phyloP scores from a whole-genome alignment of 805 yeast species.

The Peterozyma toletana region DNA sequence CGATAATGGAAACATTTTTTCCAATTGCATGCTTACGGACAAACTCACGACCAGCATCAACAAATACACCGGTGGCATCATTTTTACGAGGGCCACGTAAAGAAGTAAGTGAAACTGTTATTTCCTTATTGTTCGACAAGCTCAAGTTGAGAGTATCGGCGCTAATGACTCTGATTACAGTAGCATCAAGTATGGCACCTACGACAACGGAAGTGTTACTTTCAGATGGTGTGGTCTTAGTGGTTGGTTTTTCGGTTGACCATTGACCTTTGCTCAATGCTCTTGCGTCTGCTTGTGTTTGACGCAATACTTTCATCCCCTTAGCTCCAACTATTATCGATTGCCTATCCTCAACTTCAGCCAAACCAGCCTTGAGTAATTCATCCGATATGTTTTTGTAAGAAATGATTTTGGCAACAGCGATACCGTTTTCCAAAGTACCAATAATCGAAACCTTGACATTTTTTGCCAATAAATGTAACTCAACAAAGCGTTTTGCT shows the following conservation, averaged over 20 bases:
- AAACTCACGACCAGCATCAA: constrained; percentile 65
- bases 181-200: constrained; percentile 46
- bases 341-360: constrained; percentile 78
- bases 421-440: constrained; percentile 51
- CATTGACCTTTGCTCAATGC: constrained; percentile 49
- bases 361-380: constrained; percentile 63
- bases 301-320: constrained; percentile 54
- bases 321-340: constrained; percentile 58
- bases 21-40: constrained; percentile 66
- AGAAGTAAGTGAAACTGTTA: constrained; percentile 70
- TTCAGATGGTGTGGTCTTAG: constrained; percentile 14
- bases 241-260: constrained; percentile 26
- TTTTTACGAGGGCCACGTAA: constrained; percentile 65
- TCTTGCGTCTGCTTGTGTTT: constrained; percentile 59
- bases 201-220: constrained; percentile 23
- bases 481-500: constrained; percentile 58
- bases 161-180: constrained; percentile 53
- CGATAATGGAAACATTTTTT: constrained; percentile 49
- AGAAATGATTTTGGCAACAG: constrained; percentile 61
- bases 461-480: constrained; percentile 53
- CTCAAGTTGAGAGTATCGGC: constrained; percentile 62
- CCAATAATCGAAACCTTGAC: constrained; percentile 55
- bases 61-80: constrained; percentile 52
- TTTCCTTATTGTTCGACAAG: constrained; percentile 40
- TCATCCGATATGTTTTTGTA: constrained; percentile 71